Evolutionary conservation across 2,329 filamentous ascomycete species (phyloP), one percentile per base, ranked within the genome.

Genomic region (Neocatenulostroma microsporum): DNA sequence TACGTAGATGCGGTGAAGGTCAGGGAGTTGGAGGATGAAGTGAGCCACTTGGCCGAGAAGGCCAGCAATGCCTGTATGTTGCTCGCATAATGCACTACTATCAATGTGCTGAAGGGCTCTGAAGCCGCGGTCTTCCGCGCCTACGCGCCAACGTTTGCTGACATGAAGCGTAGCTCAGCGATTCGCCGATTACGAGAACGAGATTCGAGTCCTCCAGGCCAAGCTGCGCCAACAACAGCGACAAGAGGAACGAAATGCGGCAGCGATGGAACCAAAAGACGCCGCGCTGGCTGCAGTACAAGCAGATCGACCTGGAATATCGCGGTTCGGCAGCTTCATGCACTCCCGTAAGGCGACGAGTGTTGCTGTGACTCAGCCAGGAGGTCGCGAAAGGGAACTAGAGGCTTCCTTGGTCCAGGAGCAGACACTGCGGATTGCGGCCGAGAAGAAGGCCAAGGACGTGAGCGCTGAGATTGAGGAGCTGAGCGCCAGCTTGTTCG

Each of bases 161-260:
- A 37, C 27, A 17, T 15, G 10, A 21, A 18, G 7, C 23, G 37
- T 37, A 58, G 56, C 58, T 14, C 49, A 76, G 66, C 49, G 51
- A 55, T 68, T 77, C 45, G 81, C 83, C 54, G 80, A 86, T 64
- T 87, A 86, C 68, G 84, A 89, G 62, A 82, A 86, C 60, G 81
- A 87, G 57, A 71, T 87, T 26, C 68, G 75, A 29, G 67, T 62
- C 29, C 67, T 86, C 37, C 75, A 75, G 29, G 47, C 63, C 62
- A 53, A 55, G 48, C 26, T 58, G 13, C 47, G 53, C 21, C 45
- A 51, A 28, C 47, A 50, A 37, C 48, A 51, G 34, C 49, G 50
- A 12, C 19, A 27, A 19, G 23, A 41, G 17, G 43, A 46, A 21
- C 45, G 46, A 25, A 44, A 47, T 17, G 44, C 45, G 11, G 46